Evolutionary conservation across 257 asterid genomes (phyloP).

Genomic region (Scutellaria baicalensis): DNA sequence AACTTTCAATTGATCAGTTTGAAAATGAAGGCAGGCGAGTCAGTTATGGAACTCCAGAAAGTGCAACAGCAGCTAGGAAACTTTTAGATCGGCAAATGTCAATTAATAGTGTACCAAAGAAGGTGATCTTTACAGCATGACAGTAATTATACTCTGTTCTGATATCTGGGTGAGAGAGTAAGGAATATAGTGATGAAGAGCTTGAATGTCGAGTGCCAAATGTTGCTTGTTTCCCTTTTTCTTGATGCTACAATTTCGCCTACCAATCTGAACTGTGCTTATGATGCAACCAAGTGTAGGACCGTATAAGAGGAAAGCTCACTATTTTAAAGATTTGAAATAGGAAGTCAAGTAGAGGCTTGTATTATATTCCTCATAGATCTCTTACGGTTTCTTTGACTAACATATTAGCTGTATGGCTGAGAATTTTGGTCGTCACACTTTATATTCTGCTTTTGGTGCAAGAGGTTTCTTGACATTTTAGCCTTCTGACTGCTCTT

Average conservation of each 20-base stretch:
- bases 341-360: too few species aligned
- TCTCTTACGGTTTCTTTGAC: conserved; percentile 1
- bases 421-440: not conserved
- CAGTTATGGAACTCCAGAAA: conserved; percentile 97
- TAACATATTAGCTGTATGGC: not conserved
- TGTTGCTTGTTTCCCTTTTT: not conserved
- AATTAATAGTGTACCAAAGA: conserved; percentile 87
- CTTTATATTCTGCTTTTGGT: not conserved
- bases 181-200: not conserved
- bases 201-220: not conserved
- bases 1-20: conserved; percentile 96
- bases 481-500: conserved; percentile 5
- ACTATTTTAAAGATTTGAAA: conserved; percentile 2
- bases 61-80: conserved; percentile 96
- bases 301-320: not conserved
- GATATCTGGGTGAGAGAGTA: not conserved
- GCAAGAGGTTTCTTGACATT: conserved; percentile 2
- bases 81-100: conserved; percentile 97
- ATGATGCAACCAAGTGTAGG: conserved; percentile 2
- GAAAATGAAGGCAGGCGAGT: conserved; percentile 99
- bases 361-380: not conserved
- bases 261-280: not conserved
- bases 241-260: not conserved
- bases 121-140: conserved; percentile 37
- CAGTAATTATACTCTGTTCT: not conserved